Evolutionary conservation across 73 alveolate genomes (phyloP).

Genomic region (Effrenium voratum): DNA sequence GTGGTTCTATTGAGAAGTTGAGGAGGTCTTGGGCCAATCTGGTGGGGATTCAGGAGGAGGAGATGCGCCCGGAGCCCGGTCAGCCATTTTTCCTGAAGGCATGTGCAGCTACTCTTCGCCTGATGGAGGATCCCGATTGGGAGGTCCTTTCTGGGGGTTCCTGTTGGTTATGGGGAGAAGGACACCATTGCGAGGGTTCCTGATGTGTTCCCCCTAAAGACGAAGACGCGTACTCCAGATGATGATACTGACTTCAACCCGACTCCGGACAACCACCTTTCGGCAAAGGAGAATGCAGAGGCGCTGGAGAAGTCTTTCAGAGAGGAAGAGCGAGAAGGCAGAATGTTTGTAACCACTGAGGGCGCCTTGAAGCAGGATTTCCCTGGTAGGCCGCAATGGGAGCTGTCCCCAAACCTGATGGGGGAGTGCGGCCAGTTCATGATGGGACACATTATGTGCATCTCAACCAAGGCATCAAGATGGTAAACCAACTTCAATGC

Average conservation of each 20-base stretch:
- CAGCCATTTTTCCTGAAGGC: neutral
- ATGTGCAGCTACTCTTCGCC: neutral
- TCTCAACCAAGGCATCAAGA: neutral
- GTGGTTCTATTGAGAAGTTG: neutral
- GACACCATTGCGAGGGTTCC: neutral
- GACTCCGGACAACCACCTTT: neutral
- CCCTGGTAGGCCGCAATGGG: neutral
- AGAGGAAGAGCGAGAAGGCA: neutral
- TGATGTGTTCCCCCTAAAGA: neutral
- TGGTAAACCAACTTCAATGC: neutral
- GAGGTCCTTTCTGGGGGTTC: neutral
- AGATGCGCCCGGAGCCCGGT: neutral
- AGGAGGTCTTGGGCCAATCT: neutral
- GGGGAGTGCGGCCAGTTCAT: neutral
- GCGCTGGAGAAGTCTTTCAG: neutral
- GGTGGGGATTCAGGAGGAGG: neutral
- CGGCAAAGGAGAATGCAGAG: neutral
- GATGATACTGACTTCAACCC: neutral
- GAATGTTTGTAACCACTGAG: neutral
- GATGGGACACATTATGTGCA: constrained; percentile 10
- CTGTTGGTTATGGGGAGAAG: neutral
- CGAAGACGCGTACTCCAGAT: neutral
- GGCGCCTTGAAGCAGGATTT: neutral
- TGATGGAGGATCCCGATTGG: neutral
- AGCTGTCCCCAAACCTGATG: neutral